These are phyloP conservation scores for Fusarium sp. DNA, from an alignment of 2,329 filamentous ascomycete species.

Conservation along the genomic window DNA sequence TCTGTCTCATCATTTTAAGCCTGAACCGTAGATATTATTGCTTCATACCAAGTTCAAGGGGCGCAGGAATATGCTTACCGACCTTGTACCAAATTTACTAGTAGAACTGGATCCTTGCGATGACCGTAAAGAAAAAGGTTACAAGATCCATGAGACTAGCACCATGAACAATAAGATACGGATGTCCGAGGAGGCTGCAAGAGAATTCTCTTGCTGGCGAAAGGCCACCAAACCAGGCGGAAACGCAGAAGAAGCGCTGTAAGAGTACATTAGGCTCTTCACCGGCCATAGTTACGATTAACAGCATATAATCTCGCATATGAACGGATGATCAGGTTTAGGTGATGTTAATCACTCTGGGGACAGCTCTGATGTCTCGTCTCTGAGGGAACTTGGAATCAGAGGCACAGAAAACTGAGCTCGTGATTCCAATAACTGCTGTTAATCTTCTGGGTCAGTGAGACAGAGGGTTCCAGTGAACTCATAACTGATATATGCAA, in stretches of 20 bases:
- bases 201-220: background rate
- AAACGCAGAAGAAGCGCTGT: no score
- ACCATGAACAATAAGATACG: accelerated
- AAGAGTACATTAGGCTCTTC: background rate
- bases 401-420: background rate
- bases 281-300: no score
- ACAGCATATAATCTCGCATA: accelerated
- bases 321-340: accelerated
- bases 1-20: accelerated
- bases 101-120: background rate
- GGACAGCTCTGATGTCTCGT: accelerated
- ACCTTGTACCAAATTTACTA: background rate
- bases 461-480: background rate
- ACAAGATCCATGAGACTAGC: accelerated
- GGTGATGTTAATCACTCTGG: background rate
- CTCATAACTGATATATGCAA: no score
- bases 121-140: accelerated
- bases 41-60: background rate
- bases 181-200: background rate
- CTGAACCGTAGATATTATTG: no score
- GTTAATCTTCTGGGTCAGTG: background rate
- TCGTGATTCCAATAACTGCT: background rate
- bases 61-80: background rate
- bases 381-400: background rate
- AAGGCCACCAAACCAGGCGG: background rate